Evolutionary conservation across 2,329 filamentous ascomycete species (phyloP).

Genomic region (Septoria linicola): DNA sequence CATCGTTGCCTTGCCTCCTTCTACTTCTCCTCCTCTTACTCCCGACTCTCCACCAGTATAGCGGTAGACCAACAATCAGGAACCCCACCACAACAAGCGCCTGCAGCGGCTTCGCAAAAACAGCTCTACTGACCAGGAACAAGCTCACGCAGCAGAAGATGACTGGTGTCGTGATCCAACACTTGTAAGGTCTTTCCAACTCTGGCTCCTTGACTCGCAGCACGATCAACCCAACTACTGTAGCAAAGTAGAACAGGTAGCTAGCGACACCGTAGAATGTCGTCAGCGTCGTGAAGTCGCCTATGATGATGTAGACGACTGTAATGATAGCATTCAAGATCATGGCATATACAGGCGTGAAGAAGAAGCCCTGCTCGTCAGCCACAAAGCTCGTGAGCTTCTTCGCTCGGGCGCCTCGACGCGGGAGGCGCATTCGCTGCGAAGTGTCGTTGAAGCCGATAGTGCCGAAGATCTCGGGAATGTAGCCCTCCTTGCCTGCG

Average conservation of each 20-base stretch:
- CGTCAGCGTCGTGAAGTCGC: constrained; percentile 86
- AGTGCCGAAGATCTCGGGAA: constrained; percentile 78
- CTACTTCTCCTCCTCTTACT: constrained; percentile 46
- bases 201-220: constrained; percentile 82
- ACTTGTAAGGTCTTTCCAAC: constrained; percentile 86
- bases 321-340: constrained; percentile 76
- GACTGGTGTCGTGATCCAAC: constrained; percentile 95
- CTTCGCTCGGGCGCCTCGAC: constrained; percentile 58
- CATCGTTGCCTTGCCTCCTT: constrained; percentile 31
- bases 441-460: constrained; percentile 64
- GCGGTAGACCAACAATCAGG: constrained; percentile 75
- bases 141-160: constrained; percentile 98
- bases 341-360: constrained; percentile 91
- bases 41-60: constrained; percentile 85
- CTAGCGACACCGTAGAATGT: constrained; percentile 98
- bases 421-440: constrained; percentile 37
- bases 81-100: constrained; percentile 84
- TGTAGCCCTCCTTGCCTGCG: constrained; percentile 91
- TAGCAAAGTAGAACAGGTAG: constrained; percentile 96
- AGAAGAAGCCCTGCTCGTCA: constrained; percentile 80
- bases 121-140: constrained; percentile 82
- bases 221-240: constrained; percentile 88
- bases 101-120: constrained; percentile 88
- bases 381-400: constrained; percentile 64
- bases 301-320: constrained; percentile 73